Evolutionary conservation across 345 rosid species (phyloP), one percentile per base, ranked within the genome.

Genomic region (Anastatica hierochuntica): DNA sequence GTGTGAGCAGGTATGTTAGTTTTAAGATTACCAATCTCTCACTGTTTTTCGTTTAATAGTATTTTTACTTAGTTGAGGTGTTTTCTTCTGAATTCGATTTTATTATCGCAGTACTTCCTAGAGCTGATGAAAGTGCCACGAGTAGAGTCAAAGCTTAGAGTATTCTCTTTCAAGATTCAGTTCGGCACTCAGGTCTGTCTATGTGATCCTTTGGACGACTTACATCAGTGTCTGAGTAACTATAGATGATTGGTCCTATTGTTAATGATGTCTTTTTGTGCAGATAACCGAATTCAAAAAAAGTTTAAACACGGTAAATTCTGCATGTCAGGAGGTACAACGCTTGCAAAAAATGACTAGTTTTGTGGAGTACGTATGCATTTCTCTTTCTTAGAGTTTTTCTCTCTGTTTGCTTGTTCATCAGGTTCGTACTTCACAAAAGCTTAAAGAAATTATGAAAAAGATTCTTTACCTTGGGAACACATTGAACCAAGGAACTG

Each of bases 91-190:
- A 72, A 35, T 45, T 30, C 36, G 31, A n/a, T 51, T 36, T 43
- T n/a, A 59, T 8, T 66, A 14, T 26, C 9, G 7, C 85, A 92
- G 98, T 92, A 64, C 63, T 88, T 92, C 71, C 50, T 92, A 77
- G 97, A 88, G 87, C 82, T 66, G 53, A 92, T 92, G 97, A 92
- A 88, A 77, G 97, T 92, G 76, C 97, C 98, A 40, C 83, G 98
- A 31, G 98, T 88, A 19, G 98, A 88, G 75, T 89, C 95, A 17
- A 92, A 92, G 67, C 69, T 92, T 34, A 77, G 95, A 78, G 97
- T 92, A 36, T 88, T 92, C 76, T 79, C 94, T 64, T 92, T 92
- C 83, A 92, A 92, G 76, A 85, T 92, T 72, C 97, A 88, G 66
- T 88, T 88, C 38, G 55, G 79, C 65, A 67, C 85, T 76, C 97